Base-by-base conservation (phyloP, 495 filamentous ascomycete genomes). In the Thermothielavioides terrestris region DNA sequence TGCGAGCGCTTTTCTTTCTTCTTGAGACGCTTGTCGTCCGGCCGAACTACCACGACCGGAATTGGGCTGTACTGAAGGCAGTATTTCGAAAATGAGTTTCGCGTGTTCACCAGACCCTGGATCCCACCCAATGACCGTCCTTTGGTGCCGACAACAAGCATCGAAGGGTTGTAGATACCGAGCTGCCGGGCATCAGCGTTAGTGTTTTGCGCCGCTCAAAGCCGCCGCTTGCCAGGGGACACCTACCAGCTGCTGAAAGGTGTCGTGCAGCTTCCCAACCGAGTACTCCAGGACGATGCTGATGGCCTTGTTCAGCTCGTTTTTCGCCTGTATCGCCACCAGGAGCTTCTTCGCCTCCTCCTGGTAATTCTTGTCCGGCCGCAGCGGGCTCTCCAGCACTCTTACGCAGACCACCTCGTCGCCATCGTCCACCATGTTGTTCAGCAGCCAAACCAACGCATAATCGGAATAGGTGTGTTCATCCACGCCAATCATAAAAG, bases 381-480 rank as follows among this genome's bases (percentile, higher is more conserved):
- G 85, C 41, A 82, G 78, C 54, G 92, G 85, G 61, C 84, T 91
- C 57, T 95, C 91, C 32, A 97, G 78, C 6, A 94, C 92, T 27
- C 88, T 77, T 32, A 98, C 77, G 67, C 92, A 98, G 28, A 98
- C 83, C 44, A 98, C 86, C 68, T 97, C 88, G 61, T 98, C 92
- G 10, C 94, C 92, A 65, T 97, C 92, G 58, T 96, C 91, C 18
- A 96, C 90, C 54, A 97, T 73, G 61, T 95, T 89, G 60, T 94
- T 88, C 23, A 98, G 78, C 40, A 96, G 76, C 89, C 90, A 98
- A 62, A 94, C 82, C 11, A 98, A 74, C 8, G 92, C 92, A 70
- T 88, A 94, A 41, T 96, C 89, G 17, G 91, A 95, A 68, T 97
- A 97, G 49, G 88, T 82, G 58, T 97, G 92, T 62, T 94, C 85